These are phyloP conservation scores for Brettanomyces sp. DNA, from an alignment of 805 yeast genomes.

Conservation along the genomic window DNA sequence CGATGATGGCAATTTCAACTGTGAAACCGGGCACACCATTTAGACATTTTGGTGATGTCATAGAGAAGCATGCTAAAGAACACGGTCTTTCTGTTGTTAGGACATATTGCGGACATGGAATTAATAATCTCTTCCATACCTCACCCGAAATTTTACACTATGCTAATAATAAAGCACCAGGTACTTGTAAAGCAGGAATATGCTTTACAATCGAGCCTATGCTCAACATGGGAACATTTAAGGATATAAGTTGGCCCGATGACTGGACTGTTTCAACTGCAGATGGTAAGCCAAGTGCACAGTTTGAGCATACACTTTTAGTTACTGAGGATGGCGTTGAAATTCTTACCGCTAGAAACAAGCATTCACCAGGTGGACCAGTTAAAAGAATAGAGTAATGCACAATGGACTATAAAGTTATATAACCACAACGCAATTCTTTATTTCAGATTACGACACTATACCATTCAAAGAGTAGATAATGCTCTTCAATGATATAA, in stretches of 20 bases:
- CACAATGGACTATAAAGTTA: no score
- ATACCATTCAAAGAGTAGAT: no score
- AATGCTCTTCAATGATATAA: no score
- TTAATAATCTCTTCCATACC: conserved; percentile 77
- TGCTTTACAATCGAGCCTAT: conserved; percentile 96
- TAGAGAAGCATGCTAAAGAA: conserved; percentile 76
- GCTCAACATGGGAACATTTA: conserved; percentile 78
- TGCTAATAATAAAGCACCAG: conserved; percentile 86
- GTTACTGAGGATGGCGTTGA: conserved; percentile 94
- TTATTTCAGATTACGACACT: no score
- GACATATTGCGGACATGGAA: conserved; percentile 91
- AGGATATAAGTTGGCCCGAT: conserved; percentile 90
- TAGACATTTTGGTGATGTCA: conserved; percentile 77
- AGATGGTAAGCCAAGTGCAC: conserved; percentile 88
- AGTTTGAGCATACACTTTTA: conserved; percentile 86
- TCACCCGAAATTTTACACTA: conserved; percentile 93
- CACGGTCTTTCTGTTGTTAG: conserved; percentile 81
- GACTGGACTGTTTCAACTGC: conserved; percentile 92
- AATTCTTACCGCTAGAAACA: conserved; percentile 73
- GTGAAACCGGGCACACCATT: conserved; percentile 91
- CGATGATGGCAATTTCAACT: conserved; percentile 70
- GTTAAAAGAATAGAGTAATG: conserved; percentile 14
- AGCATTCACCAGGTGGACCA: conserved; percentile 85
- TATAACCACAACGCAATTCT: no score
- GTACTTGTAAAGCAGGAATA: conserved; percentile 92